Evolutionary conservation across 1,284 basidiomycete genomes (phyloP).

Genomic region (Ustilago sp.): DNA sequence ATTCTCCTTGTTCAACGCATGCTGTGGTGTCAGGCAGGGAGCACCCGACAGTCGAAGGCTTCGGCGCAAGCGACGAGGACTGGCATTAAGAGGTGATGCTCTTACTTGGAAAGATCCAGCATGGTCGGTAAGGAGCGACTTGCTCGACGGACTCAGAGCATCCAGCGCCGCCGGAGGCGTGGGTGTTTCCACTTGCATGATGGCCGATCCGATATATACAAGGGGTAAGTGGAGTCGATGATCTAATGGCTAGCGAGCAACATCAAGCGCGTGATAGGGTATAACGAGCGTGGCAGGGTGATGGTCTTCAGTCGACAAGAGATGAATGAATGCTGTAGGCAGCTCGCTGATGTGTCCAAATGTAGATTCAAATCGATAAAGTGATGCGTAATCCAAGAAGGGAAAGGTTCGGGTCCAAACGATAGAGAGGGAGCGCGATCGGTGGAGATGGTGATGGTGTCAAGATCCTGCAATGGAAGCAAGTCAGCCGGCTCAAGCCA

Average conservation of each 20-base stretch:
- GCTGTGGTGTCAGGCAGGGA: slow-evolving; percentile 14
- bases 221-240: background rate
- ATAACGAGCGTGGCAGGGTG: background rate
- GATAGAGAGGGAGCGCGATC: background rate
- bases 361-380: background rate
- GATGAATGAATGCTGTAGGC: background rate
- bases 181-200: slow-evolving; percentile 26
- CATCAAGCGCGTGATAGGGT: background rate
- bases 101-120: slow-evolving; percentile 4
- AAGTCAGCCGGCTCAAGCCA: slow-evolving; percentile 28
- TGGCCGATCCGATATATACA: background rate
- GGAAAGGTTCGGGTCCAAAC: background rate
- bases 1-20: slow-evolving; percentile 31
- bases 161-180: slow-evolving; percentile 1
- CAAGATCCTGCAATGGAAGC: background rate
- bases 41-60: slow-evolving; percentile 37
- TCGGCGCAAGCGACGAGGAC: slow-evolving; percentile 26
- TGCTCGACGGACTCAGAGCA: slow-evolving; percentile 5
- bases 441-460: background rate
- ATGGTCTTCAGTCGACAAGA: background rate
- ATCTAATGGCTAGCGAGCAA: background rate
- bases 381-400: background rate
- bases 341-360: background rate
- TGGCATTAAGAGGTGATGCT: slow-evolving; percentile 12
- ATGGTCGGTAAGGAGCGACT: background rate